phyloP scores from a whole-genome alignment of 2,329 filamentous ascomycete species.

The Volutella citrinella region DNA sequence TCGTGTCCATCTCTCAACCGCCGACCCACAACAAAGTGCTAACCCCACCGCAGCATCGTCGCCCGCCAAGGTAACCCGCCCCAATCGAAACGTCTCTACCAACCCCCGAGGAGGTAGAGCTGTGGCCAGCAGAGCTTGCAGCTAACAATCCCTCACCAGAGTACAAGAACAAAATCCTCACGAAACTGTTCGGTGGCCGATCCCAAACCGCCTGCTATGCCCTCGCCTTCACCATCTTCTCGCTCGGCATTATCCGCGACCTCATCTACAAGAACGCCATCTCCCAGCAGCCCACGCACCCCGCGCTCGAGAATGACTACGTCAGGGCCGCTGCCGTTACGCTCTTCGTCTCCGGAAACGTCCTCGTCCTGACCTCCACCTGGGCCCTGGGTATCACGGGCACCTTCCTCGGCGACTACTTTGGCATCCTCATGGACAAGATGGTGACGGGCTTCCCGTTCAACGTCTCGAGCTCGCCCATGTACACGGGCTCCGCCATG shows the following conservation, averaged over 20 bases:
- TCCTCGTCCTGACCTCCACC: slow-evolving; percentile 84
- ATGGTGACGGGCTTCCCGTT: slow-evolving; percentile 96
- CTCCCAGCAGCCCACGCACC: slow-evolving; percentile 70
- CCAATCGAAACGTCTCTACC: no score
- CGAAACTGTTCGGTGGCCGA: slow-evolving; percentile 78
- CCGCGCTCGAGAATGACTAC: slow-evolving; percentile 60
- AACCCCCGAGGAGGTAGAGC: no score
- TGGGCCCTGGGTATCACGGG: slow-evolving; percentile 91
- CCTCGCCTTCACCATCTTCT: slow-evolving; percentile 87
- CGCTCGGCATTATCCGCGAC: slow-evolving; percentile 85
- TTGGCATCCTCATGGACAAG: slow-evolving; percentile 94
- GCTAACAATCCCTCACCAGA: slow-evolving; percentile 50
- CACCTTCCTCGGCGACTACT: slow-evolving; percentile 97
- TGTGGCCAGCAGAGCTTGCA: no score
- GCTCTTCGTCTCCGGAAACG: slow-evolving; percentile 73
- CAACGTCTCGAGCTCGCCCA: slow-evolving; percentile 84
- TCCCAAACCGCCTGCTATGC: slow-evolving; percentile 81
- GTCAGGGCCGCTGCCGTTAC: slow-evolving; percentile 64
- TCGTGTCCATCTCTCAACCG: slow-evolving; percentile 6
- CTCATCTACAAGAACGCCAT: slow-evolving; percentile 83
- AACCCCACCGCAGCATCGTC: slow-evolving; percentile 60
- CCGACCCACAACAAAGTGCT: slow-evolving; percentile 22
- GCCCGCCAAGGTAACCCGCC: slow-evolving; percentile 68
- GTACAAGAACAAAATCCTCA: slow-evolving; percentile 87
- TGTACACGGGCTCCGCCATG: slow-evolving; percentile 94